A percentile compares a stretch with the other conserved stretches of the same genome.
Conservation (phyloP, 305 asterid genomes). For the Fraxinus paxiana region DNA sequence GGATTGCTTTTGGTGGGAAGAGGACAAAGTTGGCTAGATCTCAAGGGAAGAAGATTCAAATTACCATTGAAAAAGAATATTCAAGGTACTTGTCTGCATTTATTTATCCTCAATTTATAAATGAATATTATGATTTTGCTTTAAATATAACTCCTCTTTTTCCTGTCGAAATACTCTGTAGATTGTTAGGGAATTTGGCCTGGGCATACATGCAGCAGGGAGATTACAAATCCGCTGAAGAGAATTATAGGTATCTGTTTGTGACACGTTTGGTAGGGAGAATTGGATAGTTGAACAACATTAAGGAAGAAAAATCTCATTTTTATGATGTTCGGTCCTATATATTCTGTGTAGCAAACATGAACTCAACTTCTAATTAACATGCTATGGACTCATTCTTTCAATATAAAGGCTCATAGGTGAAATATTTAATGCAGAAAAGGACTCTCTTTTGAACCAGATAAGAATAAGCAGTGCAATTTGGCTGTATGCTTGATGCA, state of each 20-base stretch:
- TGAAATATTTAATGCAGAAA: constrained; percentile 47
- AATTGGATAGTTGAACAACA: not conserved
- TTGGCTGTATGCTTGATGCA: constrained; percentile 81
- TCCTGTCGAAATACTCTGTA: constrained; percentile 19
- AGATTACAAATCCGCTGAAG: constrained; percentile 73
- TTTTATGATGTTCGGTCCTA: not conserved
- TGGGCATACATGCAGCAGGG: constrained; percentile 80
- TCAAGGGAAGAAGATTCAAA: constrained; percentile 62
- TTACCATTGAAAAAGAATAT: constrained; percentile 78
- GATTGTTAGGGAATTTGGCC: constrained; percentile 87
- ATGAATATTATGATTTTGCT: not conserved
- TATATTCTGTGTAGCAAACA: not conserved
- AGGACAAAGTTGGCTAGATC: constrained; percentile 75
- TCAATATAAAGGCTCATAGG: not conserved
- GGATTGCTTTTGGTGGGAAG: constrained; percentile 61
- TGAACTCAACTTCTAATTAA: not conserved
- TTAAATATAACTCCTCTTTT: constrained; percentile 9
- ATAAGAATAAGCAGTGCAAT: constrained; percentile 88
- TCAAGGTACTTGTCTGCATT: constrained; percentile 44
- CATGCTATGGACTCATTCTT: not conserved
- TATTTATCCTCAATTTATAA: not conserved
- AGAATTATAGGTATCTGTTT: constrained; percentile 55
- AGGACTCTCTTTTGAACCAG: constrained; percentile 71
- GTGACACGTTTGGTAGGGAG: not conserved
- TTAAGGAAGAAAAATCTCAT: not conserved